A percentile compares a stretch with the other conserved stretches of the same genome.
phyloP scores from a whole-genome alignment of 352 stramenopile genomes.

The Phytophthora meadii region DNA sequence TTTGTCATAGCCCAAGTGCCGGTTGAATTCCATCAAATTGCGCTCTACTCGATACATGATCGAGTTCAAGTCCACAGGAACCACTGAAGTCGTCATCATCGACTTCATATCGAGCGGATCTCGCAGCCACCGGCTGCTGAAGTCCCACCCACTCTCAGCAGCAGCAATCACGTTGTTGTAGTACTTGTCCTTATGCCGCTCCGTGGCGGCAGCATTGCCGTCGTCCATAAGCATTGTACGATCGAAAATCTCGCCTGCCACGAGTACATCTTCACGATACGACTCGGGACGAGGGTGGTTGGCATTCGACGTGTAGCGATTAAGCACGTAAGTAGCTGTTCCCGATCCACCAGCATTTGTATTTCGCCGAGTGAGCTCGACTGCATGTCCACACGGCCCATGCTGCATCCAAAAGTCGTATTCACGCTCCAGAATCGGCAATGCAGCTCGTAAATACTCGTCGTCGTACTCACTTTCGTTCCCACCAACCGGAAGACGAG shows the following conservation, averaged over 20 bases:
- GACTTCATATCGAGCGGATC: constrained; percentile 70
- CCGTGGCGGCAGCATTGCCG: constrained; percentile 40
- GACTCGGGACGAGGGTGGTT: constrained; percentile 87
- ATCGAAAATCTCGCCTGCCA: constrained; percentile 71
- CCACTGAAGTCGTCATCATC: constrained; percentile 69
- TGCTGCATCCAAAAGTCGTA: constrained; percentile 89
- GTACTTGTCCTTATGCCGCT: constrained; percentile 71
- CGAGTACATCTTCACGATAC: constrained; percentile 83
- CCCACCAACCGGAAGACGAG: constrained; percentile 40
- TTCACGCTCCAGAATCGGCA: constrained; percentile 81
- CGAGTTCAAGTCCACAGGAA: constrained; percentile 89
- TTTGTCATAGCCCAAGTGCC: constrained; percentile 47
- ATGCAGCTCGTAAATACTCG: constrained; percentile 55
- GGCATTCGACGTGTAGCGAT: constrained; percentile 78
- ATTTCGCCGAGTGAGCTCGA: constrained; percentile 51
- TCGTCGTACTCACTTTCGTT: constrained; percentile 55
- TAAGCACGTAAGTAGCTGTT: constrained; percentile 58
- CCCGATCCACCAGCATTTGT: constrained; percentile 6
- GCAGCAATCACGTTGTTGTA: constrained; percentile 88
- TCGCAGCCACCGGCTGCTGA: constrained; percentile 86
- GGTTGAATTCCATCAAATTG: constrained; percentile 77
- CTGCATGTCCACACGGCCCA: constrained; percentile 62
- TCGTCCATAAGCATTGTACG: constrained; percentile 39
- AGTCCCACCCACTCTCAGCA: constrained; percentile 92
- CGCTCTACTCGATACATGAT: constrained; percentile 83